phyloP scores from a whole-genome alignment of 2,329 filamentous ascomycete genomes.

The Biscogniauxia sp. region DNA sequence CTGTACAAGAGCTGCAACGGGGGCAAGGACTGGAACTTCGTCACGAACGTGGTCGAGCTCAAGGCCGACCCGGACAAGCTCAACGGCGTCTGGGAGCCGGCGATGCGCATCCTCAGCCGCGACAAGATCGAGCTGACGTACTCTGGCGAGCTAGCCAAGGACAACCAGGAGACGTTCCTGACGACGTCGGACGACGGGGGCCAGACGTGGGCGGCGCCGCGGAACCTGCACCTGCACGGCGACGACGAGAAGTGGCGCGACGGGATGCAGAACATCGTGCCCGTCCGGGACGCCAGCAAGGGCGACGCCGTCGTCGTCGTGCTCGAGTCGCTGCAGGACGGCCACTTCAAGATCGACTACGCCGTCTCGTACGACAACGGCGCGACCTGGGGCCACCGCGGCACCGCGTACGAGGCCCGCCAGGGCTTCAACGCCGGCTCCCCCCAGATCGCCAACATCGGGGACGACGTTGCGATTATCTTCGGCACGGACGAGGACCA shows the following conservation, averaged over 20 bases:
- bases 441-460: constrained; percentile 1
- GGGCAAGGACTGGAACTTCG: constrained; percentile 35
- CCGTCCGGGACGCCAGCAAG: not conserved
- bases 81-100: constrained; percentile 44
- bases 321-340: not conserved
- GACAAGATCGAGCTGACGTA: constrained; percentile 38
- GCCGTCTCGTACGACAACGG: constrained; percentile 2
- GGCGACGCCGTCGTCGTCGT: constrained; percentile 2
- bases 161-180: constrained; percentile 41
- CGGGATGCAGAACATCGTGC: constrained; percentile 1
- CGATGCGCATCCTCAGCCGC: constrained; percentile 36
- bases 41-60: constrained; percentile 25
- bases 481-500: constrained; percentile 2
- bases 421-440: not conserved
- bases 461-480: constrained; percentile 1
- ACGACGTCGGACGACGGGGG: constrained; percentile 33
- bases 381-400: not conserved
- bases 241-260: not conserved
- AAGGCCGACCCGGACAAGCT: constrained; percentile 3
- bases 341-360: not conserved
- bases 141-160: constrained; percentile 35
- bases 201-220: not conserved
- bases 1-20: constrained; percentile 39
- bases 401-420: not conserved
- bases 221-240: not conserved